Base-by-base conservation (phyloP, 768 basidiomycete species). In the Termitomyces sp. region DNA sequence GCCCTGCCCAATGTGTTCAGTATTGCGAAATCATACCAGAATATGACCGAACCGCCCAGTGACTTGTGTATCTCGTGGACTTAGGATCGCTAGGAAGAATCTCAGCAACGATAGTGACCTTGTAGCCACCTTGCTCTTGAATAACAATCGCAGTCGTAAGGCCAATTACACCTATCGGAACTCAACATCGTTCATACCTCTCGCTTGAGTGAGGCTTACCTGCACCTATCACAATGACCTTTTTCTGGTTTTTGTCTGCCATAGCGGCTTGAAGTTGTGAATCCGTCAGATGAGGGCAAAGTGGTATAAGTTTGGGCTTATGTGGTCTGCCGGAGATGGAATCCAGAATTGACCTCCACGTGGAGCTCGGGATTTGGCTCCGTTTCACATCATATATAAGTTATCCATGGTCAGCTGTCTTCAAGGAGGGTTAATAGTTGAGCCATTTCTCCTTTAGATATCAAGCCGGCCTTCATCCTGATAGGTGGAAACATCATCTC, bases 41-140 rank as follows among this genome's bases (percentile, higher is more conserved):
- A 19, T 11, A 10, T 15, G 49, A 41, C 85, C 58, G n/a, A 57
- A 88, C 89, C 22, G 89, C 90, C 89, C 89, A 91, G n/a, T 82
- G 80, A 58, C 85, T 88, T 1, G 90, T 85, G 64, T 88, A 91
- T 42, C 77, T 76, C 62, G 85, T 80, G 11, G 71, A 75, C 67
- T 84, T 86, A 0, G 81, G 74, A 63, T 92, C 90, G 12, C 75
- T 82, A 0, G 89, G 89, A 32, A 90, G 72, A 1, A 75, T 70
- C 51, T 88, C 87, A 1, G 90, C 85, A 15, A 91, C 66, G 51
- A 91, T 78, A 3, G 80, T 81, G n/a, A 91, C 88, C 3, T 70
- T 69, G 64, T 85, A 84, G 5, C 70, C 73, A 6, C 80, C 79
- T 21, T 71, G 74, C 60, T 87, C 82, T 65, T 87, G 87, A 17